Base-by-base conservation (phyloP, 805 yeast species). In the Candida chauliodis region DNA sequence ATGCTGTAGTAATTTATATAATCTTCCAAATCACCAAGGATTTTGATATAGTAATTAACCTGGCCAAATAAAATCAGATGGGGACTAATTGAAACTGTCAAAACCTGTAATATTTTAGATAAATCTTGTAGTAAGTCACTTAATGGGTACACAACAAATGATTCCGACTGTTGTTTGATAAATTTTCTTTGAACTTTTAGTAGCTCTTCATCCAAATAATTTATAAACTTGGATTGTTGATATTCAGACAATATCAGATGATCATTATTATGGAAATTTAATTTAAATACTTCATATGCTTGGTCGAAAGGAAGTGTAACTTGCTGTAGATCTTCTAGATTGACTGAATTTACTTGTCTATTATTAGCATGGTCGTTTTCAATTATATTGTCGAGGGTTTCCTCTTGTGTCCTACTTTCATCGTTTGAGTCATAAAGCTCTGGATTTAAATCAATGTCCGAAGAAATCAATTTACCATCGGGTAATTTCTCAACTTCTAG, bases 1-100 rank as follows among this genome's bases (percentile, higher is more conserved):
- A 46, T 37, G 16, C 11, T 19, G 29, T 66, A 66, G 42, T 58
- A 55, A 7, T 45, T 48, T 25, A 66, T 30, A 49, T 63, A 67
- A 45, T 68, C 73, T 33, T 68, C 73, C 31, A 66, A 42, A 42
- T 66, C 73, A 21, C 61, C 60, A 38, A 60, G 22, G 8, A 68
- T 50, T 38, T 57, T 58, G 28, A 67, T 50, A 33, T 62, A 52
- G 39, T 66, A 68, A 41, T 63, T 64, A 2, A 45, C 49, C 45
- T 66, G 72, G 10, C 66, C 67, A 42, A 55, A 58, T 7, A 61
- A 46, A n/a, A 36, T 40, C 13, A 45, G 48, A 22, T 53, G 37
- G 20, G 45, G 45, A 22, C 48, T 42, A 2, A 68, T 46, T 9
- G 69, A 61, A 10, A 47, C 47, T 69, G 69, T 65, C 4, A 68